Evolutionary conservation across 2,329 filamentous ascomycete species (phyloP), one percentile per base, ranked within the genome.

Genomic region (Aureobasidium lini): DNA sequence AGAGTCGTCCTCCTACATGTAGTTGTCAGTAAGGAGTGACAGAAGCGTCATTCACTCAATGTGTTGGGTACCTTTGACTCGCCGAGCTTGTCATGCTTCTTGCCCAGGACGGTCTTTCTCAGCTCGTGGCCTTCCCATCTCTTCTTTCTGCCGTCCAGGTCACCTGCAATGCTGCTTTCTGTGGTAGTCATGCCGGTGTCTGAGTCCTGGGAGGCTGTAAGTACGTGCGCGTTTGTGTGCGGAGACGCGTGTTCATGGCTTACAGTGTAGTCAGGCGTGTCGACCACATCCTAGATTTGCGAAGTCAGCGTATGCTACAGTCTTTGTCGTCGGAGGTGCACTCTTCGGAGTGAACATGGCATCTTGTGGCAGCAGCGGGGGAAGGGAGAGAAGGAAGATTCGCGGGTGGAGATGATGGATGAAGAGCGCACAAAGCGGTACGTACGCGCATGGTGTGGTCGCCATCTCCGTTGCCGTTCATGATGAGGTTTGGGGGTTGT

Each of bases 61-160:
- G 28, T 4, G n/a, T 29, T 34, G 16, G 16, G 15, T 59, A 59
- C 57, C 84, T 96, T 97, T 52, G 89, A 95, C 71, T 95, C 90
- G 69, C 93, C 91, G 7, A 99, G 76, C 57, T 87, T 84, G 69
- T 95, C 90, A 70, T 96, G 94, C 73, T 99, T 96, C 80, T 90
- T 95, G 69, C 91, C 92, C 68, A 96, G 88, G 63, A 96, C 90
- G 72, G 87, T 95, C 72, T 95, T 89, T 60, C 94, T 88, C 69
- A 97, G 81, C 73, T 95, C 88, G 65, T 91, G 90, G 61, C 87
- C 92, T 70, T 96, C 91, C 60, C 90, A 87, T 67, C 93, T 85
- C 70, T 87, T 85, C 77, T 88, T 95, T 56, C 92, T 86, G 32
- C 90, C 91, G 48, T 77, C 76, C 44, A 77, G 75, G 66, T 96